Evolutionary conservation across 257 asterid species (phyloP).

Genomic region (Anisodus acutangulus): DNA sequence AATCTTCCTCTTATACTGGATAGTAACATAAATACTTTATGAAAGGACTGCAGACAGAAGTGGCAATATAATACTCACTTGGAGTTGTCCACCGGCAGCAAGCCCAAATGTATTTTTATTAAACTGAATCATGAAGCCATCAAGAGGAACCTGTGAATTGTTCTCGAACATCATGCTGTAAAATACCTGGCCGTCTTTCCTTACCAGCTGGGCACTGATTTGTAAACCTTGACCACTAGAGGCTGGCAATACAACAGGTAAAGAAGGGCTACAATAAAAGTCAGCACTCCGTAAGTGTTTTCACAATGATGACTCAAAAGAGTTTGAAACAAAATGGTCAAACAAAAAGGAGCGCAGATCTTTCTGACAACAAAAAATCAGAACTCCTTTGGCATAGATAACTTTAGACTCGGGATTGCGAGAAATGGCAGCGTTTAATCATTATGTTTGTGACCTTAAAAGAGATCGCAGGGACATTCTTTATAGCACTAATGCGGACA

Average conservation of each 20-base stretch:
- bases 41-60: neutral
- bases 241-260: slow-evolving; percentile 82
- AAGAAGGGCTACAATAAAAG: slow-evolving; percentile 70
- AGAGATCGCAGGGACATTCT: neutral
- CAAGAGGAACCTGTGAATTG: slow-evolving; percentile 75
- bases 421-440: neutral
- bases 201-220: slow-evolving; percentile 82
- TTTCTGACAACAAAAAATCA: neutral
- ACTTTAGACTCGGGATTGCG: neutral
- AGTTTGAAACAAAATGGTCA: slow-evolving; percentile 21
- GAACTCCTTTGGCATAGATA: neutral
- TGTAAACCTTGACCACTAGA: slow-evolving; percentile 91
- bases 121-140: slow-evolving; percentile 98
- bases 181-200: slow-evolving; percentile 88
- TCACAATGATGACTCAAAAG: slow-evolving; percentile 2
- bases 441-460: slow-evolving; percentile 13
- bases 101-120: slow-evolving; percentile 98
- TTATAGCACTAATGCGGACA: neutral
- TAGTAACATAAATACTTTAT: neutral
- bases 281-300: neutral
- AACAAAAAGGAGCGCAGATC: neutral
- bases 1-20: neutral
- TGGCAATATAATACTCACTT: slow-evolving; percentile 54
- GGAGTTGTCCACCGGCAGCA: slow-evolving; percentile 88
- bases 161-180: slow-evolving; percentile 95